Percentiles rank a stretch among this genome's conserved stretches.
These are phyloP conservation scores for Harringtonia aguacate DNA, from an alignment of 2,329 filamentous ascomycete species.

Conservation along the genomic window DNA sequence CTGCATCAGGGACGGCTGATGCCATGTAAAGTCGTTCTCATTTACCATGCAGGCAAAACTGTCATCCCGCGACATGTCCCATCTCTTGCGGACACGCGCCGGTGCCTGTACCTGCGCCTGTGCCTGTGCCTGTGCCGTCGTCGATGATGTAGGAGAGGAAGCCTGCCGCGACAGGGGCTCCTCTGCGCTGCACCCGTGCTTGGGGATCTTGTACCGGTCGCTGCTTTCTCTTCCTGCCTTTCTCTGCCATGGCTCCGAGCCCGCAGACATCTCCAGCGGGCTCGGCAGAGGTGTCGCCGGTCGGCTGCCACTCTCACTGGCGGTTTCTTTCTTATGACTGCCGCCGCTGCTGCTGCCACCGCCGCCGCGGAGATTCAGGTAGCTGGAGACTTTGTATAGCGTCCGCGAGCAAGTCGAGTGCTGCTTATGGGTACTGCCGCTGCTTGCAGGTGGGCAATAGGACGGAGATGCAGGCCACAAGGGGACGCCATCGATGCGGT, in stretches of 20 bases:
- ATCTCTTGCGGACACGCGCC: background rate
- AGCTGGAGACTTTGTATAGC: slow-evolving; percentile 12
- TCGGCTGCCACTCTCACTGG: background rate
- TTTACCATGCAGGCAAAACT: background rate
- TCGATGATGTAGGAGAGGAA: background rate
- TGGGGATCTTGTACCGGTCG: background rate
- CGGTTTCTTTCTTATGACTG: background rate
- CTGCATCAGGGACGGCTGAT: slow-evolving; percentile 31
- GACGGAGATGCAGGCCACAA: no score
- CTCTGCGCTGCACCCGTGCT: no score
- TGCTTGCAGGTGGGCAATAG: no score
- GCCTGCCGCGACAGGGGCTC: background rate
- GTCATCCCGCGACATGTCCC: background rate
- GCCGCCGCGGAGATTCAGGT: slow-evolving; percentile 11
- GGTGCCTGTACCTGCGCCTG: background rate
- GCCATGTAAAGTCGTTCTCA: slow-evolving; percentile 18
- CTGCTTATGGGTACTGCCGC: no score
- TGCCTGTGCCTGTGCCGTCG: no score
- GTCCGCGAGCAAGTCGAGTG: background rate
- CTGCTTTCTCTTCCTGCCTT: background rate
- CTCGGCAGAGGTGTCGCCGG: no score
- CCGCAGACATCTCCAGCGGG: no score
- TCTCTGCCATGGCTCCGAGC: background rate
- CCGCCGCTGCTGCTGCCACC: background rate
- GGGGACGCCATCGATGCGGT: no score